Percentiles rank a stretch among this genome's conserved stretches.
Conservation (phyloP, 2,329 filamentous ascomycete species). For the Stromatinia cepivora region DNA sequence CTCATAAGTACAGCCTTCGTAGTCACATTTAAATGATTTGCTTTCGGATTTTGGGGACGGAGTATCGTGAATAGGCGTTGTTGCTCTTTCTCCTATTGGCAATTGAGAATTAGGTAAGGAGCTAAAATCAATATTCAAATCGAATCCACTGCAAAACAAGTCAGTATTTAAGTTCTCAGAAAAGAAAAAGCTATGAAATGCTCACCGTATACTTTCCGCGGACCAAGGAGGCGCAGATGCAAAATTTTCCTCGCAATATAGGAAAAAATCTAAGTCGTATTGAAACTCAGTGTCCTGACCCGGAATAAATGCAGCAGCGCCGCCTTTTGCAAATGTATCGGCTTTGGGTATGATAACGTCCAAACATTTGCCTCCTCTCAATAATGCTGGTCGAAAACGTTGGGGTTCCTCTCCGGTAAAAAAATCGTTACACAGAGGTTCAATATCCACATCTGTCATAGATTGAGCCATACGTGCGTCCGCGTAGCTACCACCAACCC, state of each 20-base stretch:
- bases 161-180: not conserved
- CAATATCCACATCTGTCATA: not conserved
- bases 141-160: not conserved
- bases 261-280: accelerated
- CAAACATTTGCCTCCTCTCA: accelerated
- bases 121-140: not conserved
- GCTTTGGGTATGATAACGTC: not conserved
- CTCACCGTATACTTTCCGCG: not conserved
- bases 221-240: not conserved
- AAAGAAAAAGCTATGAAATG: not conserved
- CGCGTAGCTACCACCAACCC: not conserved
- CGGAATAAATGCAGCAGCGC: too few relatives aligned
- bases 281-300: not conserved
- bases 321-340: not conserved
- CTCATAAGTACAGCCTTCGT: conserved; percentile 28
- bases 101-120: not conserved
- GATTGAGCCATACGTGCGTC: not conserved
- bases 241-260: not conserved
- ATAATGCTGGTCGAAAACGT: too few relatives aligned
- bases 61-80: not conserved
- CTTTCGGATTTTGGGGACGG: not conserved
- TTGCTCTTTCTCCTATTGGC: not conserved
- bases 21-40: not conserved
- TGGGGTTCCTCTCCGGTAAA: not conserved
- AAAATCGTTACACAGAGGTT: not conserved